Base-by-base conservation (phyloP, 805 yeast species). In the Phaffomyces opuntiae region DNA sequence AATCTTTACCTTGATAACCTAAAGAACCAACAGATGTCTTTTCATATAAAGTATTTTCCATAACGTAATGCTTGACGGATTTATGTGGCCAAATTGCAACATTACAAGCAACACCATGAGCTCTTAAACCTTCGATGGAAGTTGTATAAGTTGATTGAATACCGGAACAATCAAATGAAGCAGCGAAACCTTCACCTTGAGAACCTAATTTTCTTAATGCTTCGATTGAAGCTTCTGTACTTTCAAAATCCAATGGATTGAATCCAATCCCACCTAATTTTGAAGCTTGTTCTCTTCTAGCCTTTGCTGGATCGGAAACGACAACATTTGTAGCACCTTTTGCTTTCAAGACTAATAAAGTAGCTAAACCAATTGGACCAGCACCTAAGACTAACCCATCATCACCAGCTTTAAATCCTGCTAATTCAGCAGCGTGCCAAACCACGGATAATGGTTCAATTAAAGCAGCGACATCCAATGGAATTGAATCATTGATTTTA, bases 321-420 rank as follows among this genome's bases (percentile, higher is more conserved):
- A 80, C 80, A 58, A 79, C 69, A 36, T 59, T 62, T n/a, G 70
- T 64, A 3, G 73, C 74, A 21, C 62, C 63, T 49, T 73, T 72
- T 5, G 79, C 81, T 50, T 73, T 69, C 44, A 74, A 56, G 9
- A 78, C 81, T 39, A 79, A 61, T n/a, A 78, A 65, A 4, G 81
- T 70, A 21, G 83, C 76, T 24, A 80, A 61, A 7, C 85, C 84
- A 56, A 80, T 78, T 21, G 83, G 81, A 5, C 85, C 85, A 26
- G 79, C 77, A 29, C 84, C 84, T 14, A 80, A 56, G 14, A 80
- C 75, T 40, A 78, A 61, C 4, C 75, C 78, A 24, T 67, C 57
- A 34, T 69, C 66, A 27, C 80, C 81, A 21, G 55, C 62, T 45
- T 65, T 56, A 52, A 75, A 72, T 16, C 54, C 57, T 0, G 78